Conservation (phyloP, 352 stramenopile species). For the Peronospora belbahrii region DNA sequence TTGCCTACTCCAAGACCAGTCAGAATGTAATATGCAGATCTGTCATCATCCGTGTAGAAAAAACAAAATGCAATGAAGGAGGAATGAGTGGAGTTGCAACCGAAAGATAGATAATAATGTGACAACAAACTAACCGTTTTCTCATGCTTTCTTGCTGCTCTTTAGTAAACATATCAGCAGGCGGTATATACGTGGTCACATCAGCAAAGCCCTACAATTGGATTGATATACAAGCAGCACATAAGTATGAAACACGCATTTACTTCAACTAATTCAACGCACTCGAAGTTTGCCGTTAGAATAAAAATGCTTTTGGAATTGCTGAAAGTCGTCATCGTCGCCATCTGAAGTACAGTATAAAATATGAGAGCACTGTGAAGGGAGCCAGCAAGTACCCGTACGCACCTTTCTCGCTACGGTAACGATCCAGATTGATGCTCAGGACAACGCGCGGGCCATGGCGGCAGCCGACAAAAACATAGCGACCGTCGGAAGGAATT, state of each 20-base stretch:
- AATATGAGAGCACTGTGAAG: neutral
- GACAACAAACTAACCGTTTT: slow-evolving; percentile 9
- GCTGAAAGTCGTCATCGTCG: slow-evolving; percentile 71
- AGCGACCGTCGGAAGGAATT: slow-evolving; percentile 66
- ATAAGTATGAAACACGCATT: slow-evolving; percentile 4
- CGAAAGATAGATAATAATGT: neutral
- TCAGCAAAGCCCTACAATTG: slow-evolving; percentile 63
- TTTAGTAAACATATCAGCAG: neutral
- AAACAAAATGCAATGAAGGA: slow-evolving; percentile 1
- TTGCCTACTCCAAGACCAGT: slow-evolving; percentile 63
- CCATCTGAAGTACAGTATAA: slow-evolving; percentile 33
- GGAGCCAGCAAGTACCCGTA: neutral
- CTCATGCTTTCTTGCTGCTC: slow-evolving; percentile 3
- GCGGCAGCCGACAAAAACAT: slow-evolving; percentile 77
- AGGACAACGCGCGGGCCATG: slow-evolving; percentile 61
- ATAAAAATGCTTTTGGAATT: slow-evolving; percentile 73
- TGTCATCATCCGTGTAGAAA: slow-evolving; percentile 3
- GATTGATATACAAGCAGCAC: slow-evolving; percentile 1
- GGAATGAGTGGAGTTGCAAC: neutral
- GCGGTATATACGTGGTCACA: slow-evolving; percentile 38
- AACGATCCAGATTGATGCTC: slow-evolving; percentile 77
- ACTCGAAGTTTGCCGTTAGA: slow-evolving; percentile 51
- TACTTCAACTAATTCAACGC: slow-evolving; percentile 1
- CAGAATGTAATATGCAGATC: slow-evolving; percentile 65
- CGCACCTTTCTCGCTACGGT: slow-evolving; percentile 75